Evolutionary conservation across 2,329 filamentous ascomycete species (phyloP).

Genomic region (Ophiostoma sp.): DNA sequence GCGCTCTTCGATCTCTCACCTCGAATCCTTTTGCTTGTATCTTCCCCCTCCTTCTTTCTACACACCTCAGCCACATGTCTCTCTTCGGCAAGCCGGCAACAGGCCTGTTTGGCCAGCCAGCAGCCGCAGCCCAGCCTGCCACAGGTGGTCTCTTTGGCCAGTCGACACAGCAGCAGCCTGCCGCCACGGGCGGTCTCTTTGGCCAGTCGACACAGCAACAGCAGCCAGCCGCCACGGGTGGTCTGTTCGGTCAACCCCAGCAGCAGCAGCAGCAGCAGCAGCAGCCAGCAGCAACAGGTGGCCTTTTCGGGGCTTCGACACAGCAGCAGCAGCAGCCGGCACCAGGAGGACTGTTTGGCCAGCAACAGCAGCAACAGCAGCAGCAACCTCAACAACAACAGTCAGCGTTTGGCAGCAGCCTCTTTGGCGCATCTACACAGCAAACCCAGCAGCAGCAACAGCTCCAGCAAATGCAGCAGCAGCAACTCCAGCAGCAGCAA

Average conservation of each 20-base stretch:
- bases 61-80: conserved; percentile 24
- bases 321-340: conserved; percentile 33
- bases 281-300: conserved; percentile 1
- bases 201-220: conserved; percentile 19
- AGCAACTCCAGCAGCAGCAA: conserved; percentile 36
- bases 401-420: neutral
- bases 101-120: conserved; percentile 20
- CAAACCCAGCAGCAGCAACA: conserved; percentile 16
- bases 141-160: conserved; percentile 21
- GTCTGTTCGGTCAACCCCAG: conserved; percentile 22
- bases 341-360: neutral
- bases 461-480: conserved; percentile 5
- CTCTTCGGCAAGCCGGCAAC: conserved; percentile 27
- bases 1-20: neutral
- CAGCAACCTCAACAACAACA: conserved; percentile 35
- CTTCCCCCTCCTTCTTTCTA: neutral
- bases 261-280: conserved; percentile 20
- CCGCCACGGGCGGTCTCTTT: conserved; percentile 18
- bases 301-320: conserved; percentile 21
- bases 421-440: conserved; percentile 23
- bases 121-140: conserved; percentile 14
- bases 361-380: conserved; percentile 23
- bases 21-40: neutral
- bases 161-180: conserved; percentile 15
- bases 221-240: conserved; percentile 30